Base-by-base conservation (phyloP, 1,284 basidiomycete species). In the Leccinum angustisporum region DNA sequence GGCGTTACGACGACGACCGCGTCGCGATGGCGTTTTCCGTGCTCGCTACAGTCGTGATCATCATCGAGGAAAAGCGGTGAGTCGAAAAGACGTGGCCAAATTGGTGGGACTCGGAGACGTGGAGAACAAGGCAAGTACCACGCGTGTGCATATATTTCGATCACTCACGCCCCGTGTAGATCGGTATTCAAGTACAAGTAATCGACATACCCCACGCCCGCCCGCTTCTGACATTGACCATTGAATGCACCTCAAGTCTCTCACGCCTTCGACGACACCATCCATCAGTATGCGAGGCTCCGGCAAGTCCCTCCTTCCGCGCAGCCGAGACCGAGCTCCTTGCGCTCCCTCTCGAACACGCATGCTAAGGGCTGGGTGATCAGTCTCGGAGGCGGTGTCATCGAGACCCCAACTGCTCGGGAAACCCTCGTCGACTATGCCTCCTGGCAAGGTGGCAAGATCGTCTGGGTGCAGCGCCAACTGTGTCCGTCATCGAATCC, bases 51-150 rank as follows among this genome's bases (percentile, higher is more conserved):
- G 83, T 93, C 2, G 80, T 95, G 31, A 94, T 93, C 1, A 79
- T 95, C 63, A 81, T 99, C 43, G 95, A 98, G 72, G 97, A 99
- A 80, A 98, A 97, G 79, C 84, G 97, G 58, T 98, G 97, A 71
- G 97, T 99, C 25, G 97, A 98, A 78, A 99, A 99, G 84, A 99
- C 97, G 0, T 99, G 97, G 97, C 97, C 97, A 2, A 95, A 96
- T 74, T 99, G 96, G 93, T 99, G 27, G 27, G 27, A 27, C 27
- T 27, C 27, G 27, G 97, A 95, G 97, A 98, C 76, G 82, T 98
- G 21, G 86, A 94, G 73, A 94, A 93, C 79, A 96, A 95, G 85
- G 92, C 92, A 55, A 14, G 79, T 65, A 4, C 5, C 25, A 40
- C 7, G 43, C 43, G 6, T 16, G 1, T 6, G n/a, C 31, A 2